These are phyloP conservation scores for Colletotrichum sp. DNA, from an alignment of 2,329 filamentous ascomycete genomes.

Conservation along the genomic window DNA sequence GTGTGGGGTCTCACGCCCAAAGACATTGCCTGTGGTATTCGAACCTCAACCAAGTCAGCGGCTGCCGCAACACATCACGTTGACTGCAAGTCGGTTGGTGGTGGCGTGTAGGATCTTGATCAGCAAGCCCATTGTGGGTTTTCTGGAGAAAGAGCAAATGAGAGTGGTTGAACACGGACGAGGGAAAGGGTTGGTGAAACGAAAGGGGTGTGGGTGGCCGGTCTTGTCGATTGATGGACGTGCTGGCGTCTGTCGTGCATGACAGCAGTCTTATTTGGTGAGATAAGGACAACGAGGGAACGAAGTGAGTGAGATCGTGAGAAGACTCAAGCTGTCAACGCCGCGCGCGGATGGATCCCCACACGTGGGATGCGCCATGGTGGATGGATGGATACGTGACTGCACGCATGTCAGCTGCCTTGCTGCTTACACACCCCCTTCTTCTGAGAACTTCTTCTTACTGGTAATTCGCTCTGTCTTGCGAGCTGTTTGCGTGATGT, in stretches of 20 bases:
- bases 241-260: not conserved
- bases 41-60: not conserved
- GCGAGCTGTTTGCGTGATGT: not conserved
- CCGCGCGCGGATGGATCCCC: not conserved
- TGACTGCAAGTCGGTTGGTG: not conserved
- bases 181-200: not conserved
- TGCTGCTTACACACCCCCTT: slow-evolving; percentile 7
- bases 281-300: not conserved
- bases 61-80: not conserved
- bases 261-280: not conserved
- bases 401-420: slow-evolving; percentile 13
- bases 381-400: not conserved
- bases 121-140: not conserved
- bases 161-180: not conserved
- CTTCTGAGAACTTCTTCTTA: not conserved
- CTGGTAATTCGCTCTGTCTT: not conserved
- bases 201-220: not conserved
- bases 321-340: not conserved
- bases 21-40: not conserved
- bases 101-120: slow-evolving; percentile 3
- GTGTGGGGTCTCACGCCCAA: not conserved
- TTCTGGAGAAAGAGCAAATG: not conserved
- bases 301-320: not conserved
- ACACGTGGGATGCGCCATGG: not conserved
- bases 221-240: not conserved